Evolutionary conservation across 1,284 basidiomycete species (phyloP), one percentile per base, ranked within the genome.

Genomic region (Earliella scabrosa): DNA sequence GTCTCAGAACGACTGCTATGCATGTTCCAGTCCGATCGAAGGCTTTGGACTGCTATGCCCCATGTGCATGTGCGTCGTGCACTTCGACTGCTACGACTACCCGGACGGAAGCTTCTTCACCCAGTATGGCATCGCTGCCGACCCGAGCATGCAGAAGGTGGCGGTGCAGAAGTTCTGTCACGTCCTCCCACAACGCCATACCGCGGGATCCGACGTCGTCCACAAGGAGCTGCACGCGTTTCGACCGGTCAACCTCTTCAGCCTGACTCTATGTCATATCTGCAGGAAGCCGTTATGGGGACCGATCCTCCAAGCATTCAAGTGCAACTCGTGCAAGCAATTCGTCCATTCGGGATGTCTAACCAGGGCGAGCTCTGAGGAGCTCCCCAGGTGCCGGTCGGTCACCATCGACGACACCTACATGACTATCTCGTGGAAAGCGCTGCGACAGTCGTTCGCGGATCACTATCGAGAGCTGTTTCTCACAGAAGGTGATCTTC

Each of bases 241-340:
- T 68, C 72, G 73, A 56, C 70, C 74, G 5, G 80, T 86, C 59
- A 92, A 89, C 64, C 69, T 90, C 18, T 92, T 93, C 72, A 88
- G 84, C 23, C 71, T 92, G 8, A 82, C 82, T 8, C 75, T 90
- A 2, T 94, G 92, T 65, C 78, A 80, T 54, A 68, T 80, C 14
- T 94, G 92, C 67, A 77, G 71, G 16, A 71, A 78, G 43, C 91
- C 92, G 3, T 75, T 93, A 3, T 93, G 91, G 90, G 91, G 91
- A 0, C 77, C 74, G 50, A 71, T 76, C 11, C 70, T 72, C 24
- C 90, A 93, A 69, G 88, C 82, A 0, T 68, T 88, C 26, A 81
- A 81, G 50, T 94, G 92, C 66, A 66, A 68, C 11, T 72, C 73
- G 1, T 94, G 92, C 69, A 77, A 78, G 45, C 76, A 81, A 18